Evolutionary conservation across 306 rosid species (phyloP).

Genomic region (Hippophae tibetana): DNA sequence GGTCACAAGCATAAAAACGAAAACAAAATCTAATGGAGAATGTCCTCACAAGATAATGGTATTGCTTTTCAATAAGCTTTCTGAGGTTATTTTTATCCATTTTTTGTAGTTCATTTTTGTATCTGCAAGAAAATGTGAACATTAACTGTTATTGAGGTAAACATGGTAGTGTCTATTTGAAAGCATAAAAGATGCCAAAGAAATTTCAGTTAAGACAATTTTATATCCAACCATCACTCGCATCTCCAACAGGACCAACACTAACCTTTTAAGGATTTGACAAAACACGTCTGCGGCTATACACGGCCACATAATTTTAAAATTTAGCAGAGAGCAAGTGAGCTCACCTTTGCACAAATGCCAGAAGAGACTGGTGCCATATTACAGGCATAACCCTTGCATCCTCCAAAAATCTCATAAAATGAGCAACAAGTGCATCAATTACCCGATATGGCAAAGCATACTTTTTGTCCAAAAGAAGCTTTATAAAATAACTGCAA

Average conservation of each 20-base stretch:
- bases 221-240: too few species aligned
- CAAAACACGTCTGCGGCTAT: background rate
- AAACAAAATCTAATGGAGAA: slow-evolving; percentile 4
- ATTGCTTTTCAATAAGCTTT: slow-evolving; percentile 59
- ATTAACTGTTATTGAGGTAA: slow-evolving; percentile 4
- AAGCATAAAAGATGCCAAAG: too few species aligned
- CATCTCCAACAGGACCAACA: background rate
- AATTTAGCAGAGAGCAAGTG: background rate
- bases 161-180: background rate
- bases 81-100: slow-evolving; percentile 67
- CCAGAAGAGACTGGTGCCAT: slow-evolving; percentile 96
- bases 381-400: slow-evolving; percentile 81
- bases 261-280: background rate
- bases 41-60: slow-evolving; percentile 60
- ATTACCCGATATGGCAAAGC: slow-evolving; percentile 83
- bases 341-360: slow-evolving; percentile 78
- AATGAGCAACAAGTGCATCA: slow-evolving; percentile 72
- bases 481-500: slow-evolving; percentile 88
- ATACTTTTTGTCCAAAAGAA: slow-evolving; percentile 86
- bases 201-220: too few species aligned
- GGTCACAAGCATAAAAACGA: background rate
- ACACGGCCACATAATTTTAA: background rate
- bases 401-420: slow-evolving; percentile 63
- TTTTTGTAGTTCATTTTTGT: slow-evolving; percentile 68
- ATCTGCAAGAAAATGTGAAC: slow-evolving; percentile 43